Conservation (phyloP, 495 filamentous ascomycete genomes). For the Neurospora pannonica region DNA sequence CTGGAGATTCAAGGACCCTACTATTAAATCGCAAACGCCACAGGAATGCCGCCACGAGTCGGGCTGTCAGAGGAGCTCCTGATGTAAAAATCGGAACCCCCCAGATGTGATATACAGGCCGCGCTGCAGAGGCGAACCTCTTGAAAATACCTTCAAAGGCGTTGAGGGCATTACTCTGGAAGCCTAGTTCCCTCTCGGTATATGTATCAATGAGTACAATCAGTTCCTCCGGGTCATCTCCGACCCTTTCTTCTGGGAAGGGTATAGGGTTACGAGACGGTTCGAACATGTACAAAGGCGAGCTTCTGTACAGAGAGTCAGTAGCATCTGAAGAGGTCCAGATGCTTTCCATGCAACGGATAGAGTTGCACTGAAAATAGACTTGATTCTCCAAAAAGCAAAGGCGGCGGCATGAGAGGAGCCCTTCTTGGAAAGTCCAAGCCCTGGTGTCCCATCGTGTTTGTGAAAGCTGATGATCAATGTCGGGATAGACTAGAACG, state of each 20-base stretch:
- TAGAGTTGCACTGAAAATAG: background rate
- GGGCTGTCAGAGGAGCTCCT: background rate
- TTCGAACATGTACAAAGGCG: background rate
- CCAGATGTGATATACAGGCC: background rate
- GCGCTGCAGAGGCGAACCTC: background rate
- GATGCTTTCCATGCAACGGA: conserved; percentile 10
- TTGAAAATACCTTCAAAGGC: background rate
- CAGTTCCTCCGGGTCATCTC: background rate
- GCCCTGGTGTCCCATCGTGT: background rate
- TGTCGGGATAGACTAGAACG: background rate
- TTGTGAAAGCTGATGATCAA: background rate
- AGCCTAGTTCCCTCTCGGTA: background rate
- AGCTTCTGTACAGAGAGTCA: background rate
- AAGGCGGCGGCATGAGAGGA: background rate
- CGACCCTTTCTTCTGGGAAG: background rate
- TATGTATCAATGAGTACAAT: background rate
- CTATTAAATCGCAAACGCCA: background rate
- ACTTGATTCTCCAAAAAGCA: background rate
- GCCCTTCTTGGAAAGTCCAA: background rate
- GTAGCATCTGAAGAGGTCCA: background rate
- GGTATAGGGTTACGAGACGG: background rate
- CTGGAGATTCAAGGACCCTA: background rate
- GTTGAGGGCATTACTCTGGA: background rate
- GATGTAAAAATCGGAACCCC: background rate
- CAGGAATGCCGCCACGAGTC: background rate